A percentile compares a stretch with the other conserved stretches of the same genome.
Evolutionary conservation across 2,329 filamentous ascomycete genomes (phyloP).

Genomic region (Cytospora chrysosperma): DNA sequence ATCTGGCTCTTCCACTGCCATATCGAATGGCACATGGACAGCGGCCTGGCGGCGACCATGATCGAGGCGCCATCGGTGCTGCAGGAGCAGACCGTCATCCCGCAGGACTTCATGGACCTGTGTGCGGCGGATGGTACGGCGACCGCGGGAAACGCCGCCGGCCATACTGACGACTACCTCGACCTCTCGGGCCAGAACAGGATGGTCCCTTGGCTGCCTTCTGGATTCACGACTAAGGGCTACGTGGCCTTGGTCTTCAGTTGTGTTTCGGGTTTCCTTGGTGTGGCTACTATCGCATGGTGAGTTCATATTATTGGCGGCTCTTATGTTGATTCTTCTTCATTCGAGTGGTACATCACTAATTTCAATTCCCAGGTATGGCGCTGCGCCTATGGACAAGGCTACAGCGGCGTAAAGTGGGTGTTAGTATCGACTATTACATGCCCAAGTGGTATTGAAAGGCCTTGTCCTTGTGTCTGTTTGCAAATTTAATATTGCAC

Average conservation of each 20-base stretch:
- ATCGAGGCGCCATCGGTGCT: constrained; percentile 43
- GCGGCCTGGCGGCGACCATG: constrained; percentile 45
- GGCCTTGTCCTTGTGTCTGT: too few species aligned
- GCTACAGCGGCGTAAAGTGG: not conserved
- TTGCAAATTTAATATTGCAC: too few species aligned
- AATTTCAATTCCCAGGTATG: not conserved
- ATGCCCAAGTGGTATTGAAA: too few species aligned
- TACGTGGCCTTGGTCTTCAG: constrained; percentile 76
- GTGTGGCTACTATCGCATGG: constrained; percentile 65
- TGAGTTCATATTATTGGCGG: constrained; percentile 48
- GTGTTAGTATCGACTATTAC: too few species aligned
- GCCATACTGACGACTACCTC: constrained; percentile 61
- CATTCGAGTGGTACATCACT: not conserved
- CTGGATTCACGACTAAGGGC: constrained; percentile 69
- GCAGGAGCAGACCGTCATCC: constrained; percentile 47
- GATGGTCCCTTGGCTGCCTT: constrained; percentile 50
- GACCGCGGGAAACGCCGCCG: constrained; percentile 70
- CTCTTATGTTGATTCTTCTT: not conserved
- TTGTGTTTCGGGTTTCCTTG: constrained; percentile 65
- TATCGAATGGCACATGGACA: constrained; percentile 55
- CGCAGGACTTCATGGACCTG: constrained; percentile 40
- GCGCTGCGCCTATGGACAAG: not conserved
- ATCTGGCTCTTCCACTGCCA: constrained; percentile 55
- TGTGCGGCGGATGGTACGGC: constrained; percentile 48
- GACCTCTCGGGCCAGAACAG: constrained; percentile 42